Conservation (phyloP, 176 grass and related monocot species). For the Ampelocalamus luodianensis region DNA sequence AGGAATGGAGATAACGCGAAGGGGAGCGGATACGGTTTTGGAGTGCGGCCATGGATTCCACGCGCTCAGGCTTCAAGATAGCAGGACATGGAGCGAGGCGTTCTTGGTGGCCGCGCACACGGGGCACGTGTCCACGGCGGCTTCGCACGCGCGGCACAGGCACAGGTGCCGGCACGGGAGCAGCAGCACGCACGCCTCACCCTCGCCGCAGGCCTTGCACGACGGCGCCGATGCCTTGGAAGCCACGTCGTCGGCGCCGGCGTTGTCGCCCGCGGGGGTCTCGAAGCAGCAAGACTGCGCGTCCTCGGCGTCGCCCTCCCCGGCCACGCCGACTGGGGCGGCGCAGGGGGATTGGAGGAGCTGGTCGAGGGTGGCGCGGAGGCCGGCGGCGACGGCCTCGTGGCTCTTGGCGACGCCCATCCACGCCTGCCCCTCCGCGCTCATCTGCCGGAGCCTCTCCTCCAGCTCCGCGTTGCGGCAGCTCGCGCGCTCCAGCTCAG, state of each 20-base stretch:
- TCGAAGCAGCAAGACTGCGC: conserved; percentile 51
- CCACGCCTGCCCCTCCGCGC: conserved; percentile 65
- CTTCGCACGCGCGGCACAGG: conserved; percentile 56
- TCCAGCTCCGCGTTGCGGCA: conserved; percentile 60
- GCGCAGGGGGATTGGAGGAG: neutral
- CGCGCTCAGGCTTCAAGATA: conserved; percentile 1
- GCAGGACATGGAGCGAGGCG: conserved; percentile 45
- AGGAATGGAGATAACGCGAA: neutral
- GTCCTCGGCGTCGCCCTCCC: neutral
- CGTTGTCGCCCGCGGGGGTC: neutral
- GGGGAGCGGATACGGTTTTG: neutral
- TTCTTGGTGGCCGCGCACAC: conserved; percentile 50
- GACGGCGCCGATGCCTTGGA: neutral
- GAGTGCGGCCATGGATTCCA: neutral
- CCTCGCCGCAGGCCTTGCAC: conserved; percentile 48
- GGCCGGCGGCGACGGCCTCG: conserved; percentile 50
- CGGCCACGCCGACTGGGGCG: no score
- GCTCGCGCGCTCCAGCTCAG: conserved; percentile 46
- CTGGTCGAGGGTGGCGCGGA: conserved; percentile 55
- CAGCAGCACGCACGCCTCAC: conserved; percentile 54
- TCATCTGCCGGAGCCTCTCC: conserved; percentile 42
- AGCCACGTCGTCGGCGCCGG: neutral
- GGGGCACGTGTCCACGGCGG: conserved; percentile 45
- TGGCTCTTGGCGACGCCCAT: conserved; percentile 50
- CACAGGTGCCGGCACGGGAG: conserved; percentile 69